Percentiles rank a stretch among this genome's conserved stretches.
phyloP scores from a whole-genome alignment of 176 grass and related monocot genomes.

The Zoysia japonica region DNA sequence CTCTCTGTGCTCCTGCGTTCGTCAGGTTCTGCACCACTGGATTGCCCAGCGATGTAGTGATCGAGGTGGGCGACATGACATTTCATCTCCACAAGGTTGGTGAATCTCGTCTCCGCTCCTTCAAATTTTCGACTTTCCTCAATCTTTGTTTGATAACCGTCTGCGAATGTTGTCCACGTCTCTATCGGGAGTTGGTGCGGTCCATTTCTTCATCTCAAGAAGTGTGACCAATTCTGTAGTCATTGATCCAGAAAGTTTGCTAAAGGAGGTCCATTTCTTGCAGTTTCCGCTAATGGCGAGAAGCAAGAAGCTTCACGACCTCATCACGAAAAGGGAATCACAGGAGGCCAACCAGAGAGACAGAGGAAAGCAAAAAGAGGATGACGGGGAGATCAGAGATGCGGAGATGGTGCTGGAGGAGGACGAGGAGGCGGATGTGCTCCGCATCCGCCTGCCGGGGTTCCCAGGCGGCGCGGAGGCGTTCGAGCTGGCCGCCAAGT shows the following conservation, averaged over 20 bases:
- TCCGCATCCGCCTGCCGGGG: slow-evolving; percentile 69
- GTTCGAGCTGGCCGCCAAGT: slow-evolving; percentile 91
- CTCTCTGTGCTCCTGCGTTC: slow-evolving; percentile 24
- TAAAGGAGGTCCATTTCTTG: slow-evolving; percentile 40
- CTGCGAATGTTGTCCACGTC: slow-evolving; percentile 6
- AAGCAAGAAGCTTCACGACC: slow-evolving; percentile 83
- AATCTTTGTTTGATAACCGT: neutral
- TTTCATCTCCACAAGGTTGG: slow-evolving; percentile 97
- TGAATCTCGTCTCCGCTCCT: slow-evolving; percentile 3
- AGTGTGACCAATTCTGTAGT: neutral
- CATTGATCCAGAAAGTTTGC: slow-evolving; percentile 28
- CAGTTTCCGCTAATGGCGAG: slow-evolving; percentile 98
- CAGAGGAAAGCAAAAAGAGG: slow-evolving; percentile 3
- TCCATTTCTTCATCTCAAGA: slow-evolving; percentile 24
- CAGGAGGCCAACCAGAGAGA: neutral
- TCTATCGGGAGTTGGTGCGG: slow-evolving; percentile 9
- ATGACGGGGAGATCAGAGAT: slow-evolving; percentile 54
- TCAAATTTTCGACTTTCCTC: neutral
- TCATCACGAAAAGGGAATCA: slow-evolving; percentile 64
- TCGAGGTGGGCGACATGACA: slow-evolving; percentile 95
- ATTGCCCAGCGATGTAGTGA: slow-evolving; percentile 91
- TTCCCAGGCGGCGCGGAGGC: slow-evolving; percentile 80
- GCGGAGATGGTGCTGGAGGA: slow-evolving; percentile 53
- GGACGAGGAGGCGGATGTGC: slow-evolving; percentile 69
- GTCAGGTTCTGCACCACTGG: slow-evolving; percentile 98